phyloP scores from a whole-genome alignment of 176 grass and related monocot species.

The Chloris gayana region DNA sequence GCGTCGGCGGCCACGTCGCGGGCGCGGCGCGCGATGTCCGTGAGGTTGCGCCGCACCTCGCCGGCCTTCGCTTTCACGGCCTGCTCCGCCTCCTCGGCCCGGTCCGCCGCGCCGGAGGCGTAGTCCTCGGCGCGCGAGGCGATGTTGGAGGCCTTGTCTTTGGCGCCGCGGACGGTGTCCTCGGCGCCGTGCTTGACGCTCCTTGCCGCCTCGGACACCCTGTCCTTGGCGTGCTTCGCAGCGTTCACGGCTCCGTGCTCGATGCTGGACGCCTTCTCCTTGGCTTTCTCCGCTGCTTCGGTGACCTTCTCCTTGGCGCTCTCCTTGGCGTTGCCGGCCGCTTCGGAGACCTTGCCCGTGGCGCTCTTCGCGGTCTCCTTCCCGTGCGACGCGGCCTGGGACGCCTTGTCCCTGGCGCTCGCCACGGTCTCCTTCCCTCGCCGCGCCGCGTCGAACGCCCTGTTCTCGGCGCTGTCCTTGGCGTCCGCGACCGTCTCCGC shows the following conservation, averaged over 20 bases:
- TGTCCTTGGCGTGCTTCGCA: slow-evolving; percentile 9
- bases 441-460: slow-evolving; percentile 29
- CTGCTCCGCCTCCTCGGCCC: slow-evolving; percentile 29
- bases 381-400: background rate
- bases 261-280: slow-evolving; percentile 22
- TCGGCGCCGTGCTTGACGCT: slow-evolving; percentile 21
- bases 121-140: slow-evolving; percentile 39
- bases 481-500: slow-evolving; percentile 19
- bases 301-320: slow-evolving; percentile 35
- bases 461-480: slow-evolving; percentile 39
- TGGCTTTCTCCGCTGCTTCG: slow-evolving; percentile 33
- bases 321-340: slow-evolving; percentile 17
- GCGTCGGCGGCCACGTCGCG: slow-evolving; percentile 57
- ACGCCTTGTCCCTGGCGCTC: slow-evolving; percentile 26
- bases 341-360: slow-evolving; percentile 30
- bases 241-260: background rate
- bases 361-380: slow-evolving; percentile 12
- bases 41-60: slow-evolving; percentile 62
- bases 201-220: background rate
- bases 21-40: slow-evolving; percentile 55
- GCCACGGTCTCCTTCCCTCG: background rate
- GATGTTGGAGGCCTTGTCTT: slow-evolving; percentile 15
- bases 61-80: slow-evolving; percentile 31
- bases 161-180: slow-evolving; percentile 22
- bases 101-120: slow-evolving; percentile 27